These are phyloP conservation scores for Ogataea hybrid DNA, from an alignment of 1,139 yeast genomes.

Conservation along the genomic window DNA sequence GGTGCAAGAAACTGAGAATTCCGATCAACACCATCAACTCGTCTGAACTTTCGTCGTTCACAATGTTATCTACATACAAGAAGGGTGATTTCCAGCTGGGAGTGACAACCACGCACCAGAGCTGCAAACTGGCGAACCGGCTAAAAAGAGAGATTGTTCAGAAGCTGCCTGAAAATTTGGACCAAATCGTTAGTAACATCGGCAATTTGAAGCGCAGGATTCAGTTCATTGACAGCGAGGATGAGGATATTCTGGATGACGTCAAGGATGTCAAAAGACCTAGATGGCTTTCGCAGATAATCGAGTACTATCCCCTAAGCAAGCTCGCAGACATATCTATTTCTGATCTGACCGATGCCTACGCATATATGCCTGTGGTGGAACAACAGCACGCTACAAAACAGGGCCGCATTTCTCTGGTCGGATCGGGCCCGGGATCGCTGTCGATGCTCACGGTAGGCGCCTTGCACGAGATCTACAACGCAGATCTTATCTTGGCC, in stretches of 20 bases:
- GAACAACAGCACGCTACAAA: constrained; percentile 9
- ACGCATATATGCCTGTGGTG: constrained; percentile 6
- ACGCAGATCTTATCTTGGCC: constrained; percentile 83
- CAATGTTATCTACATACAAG: constrained; percentile 66
- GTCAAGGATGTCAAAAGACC: constrained; percentile 60
- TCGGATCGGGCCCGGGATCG: constrained; percentile 96
- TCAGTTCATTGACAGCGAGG: constrained; percentile 49
- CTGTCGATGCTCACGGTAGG: constrained; percentile 80
- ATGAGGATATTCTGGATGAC: constrained; percentile 41
- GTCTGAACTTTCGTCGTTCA: constrained; percentile 71
- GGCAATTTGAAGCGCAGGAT: constrained; percentile 63
- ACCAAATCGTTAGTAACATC: constrained; percentile 62
- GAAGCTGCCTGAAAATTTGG: constrained; percentile 67
- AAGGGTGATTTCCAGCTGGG: constrained; percentile 82
- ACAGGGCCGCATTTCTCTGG: constrained; percentile 66
- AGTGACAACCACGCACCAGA: constrained; percentile 84
- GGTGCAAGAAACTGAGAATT: constrained; percentile 61
- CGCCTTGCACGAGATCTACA: constrained; percentile 75
- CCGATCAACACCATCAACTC: constrained; percentile 81
- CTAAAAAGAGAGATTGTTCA: constrained; percentile 71
- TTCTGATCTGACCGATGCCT: constrained; percentile 48
- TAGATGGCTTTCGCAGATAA: constrained; percentile 86
- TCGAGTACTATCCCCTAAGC: constrained; percentile 82
- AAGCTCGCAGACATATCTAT: constrained; percentile 57
- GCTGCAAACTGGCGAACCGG: constrained; percentile 82